A percentile compares a stretch with the other conserved stretches of the same genome.
These are phyloP conservation scores for Tothia fuscella DNA, from an alignment of 2,329 filamentous ascomycete species.

Conservation along the genomic window DNA sequence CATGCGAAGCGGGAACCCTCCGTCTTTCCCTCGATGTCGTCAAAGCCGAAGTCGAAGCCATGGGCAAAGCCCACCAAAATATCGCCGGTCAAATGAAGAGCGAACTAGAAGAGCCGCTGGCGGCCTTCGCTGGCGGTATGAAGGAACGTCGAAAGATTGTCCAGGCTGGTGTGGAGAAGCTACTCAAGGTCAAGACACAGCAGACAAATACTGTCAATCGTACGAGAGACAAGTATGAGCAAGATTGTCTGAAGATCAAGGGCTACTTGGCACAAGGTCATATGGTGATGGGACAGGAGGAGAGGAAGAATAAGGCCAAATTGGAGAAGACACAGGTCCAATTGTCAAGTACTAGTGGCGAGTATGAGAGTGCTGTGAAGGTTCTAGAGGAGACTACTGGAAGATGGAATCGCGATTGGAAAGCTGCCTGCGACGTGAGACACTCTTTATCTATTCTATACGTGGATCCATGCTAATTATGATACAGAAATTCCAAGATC, in stretches of 20 bases:
- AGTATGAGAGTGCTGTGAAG: constrained; percentile 91
- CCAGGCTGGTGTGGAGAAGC: constrained; percentile 83
- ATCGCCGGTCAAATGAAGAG: constrained; percentile 92
- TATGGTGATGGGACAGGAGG: constrained; percentile 99
- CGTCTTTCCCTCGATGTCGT: constrained; percentile 77
- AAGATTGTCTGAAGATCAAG: constrained; percentile 97
- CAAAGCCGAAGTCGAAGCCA: constrained; percentile 78
- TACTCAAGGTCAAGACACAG: constrained; percentile 84
- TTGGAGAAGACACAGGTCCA: constrained; percentile 98
- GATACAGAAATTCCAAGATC: constrained; percentile 82
- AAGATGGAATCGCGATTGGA: constrained; percentile 97
- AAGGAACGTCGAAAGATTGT: constrained; percentile 96
- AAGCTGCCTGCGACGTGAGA: constrained; percentile 68
- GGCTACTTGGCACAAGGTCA: constrained; percentile 96
- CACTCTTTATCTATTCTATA: not conserved
- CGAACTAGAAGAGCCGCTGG: constrained; percentile 85
- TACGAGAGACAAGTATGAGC: constrained; percentile 87
- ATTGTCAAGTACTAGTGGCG: constrained; percentile 76
- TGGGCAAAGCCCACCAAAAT: constrained; percentile 84
- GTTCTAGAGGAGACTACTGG: constrained; percentile 87
- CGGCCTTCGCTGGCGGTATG: constrained; percentile 85
- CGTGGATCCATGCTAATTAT: not conserved
- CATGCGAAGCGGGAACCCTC: constrained; percentile 73
- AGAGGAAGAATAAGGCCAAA: constrained; percentile 97
- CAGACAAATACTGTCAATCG: constrained; percentile 90